Evolutionary conservation across 108 stramenopile species (phyloP).

Genomic region (Aurantiochytrium sp.): DNA sequence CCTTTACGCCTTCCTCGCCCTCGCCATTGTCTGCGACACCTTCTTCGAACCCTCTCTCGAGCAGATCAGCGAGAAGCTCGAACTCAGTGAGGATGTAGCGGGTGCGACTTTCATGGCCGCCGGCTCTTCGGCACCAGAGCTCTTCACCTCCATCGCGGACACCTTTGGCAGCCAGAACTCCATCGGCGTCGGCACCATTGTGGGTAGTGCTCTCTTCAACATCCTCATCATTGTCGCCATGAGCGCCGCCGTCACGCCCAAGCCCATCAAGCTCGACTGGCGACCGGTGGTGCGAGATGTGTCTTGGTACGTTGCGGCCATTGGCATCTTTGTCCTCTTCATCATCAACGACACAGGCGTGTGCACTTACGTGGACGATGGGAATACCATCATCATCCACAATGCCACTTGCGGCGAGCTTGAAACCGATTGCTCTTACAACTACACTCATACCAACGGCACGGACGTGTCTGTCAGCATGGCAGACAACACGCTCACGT

Average conservation of each 20-base stretch:
- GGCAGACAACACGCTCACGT: background rate
- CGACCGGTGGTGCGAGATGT: background rate
- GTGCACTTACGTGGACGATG: background rate
- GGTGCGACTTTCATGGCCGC: conserved; percentile 51
- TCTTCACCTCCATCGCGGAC: conserved; percentile 43
- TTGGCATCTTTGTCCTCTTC: background rate
- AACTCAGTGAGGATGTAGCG: conserved; percentile 16
- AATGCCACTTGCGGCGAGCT: too few species aligned
- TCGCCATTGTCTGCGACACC: conserved; percentile 32
- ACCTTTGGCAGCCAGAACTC: conserved; percentile 27
- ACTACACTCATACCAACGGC: background rate
- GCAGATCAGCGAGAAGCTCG: background rate
- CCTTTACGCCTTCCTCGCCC: conserved; percentile 28
- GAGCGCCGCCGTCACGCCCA: conserved; percentile 30
- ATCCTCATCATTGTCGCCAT: conserved; percentile 56
- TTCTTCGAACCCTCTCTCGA: conserved; percentile 42
- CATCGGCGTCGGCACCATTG: conserved; percentile 56
- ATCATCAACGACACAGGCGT: background rate
- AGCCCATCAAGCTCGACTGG: background rate
- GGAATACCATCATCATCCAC: background rate
- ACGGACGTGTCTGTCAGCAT: conserved; percentile 28
- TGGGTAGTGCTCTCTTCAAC: conserved; percentile 60
- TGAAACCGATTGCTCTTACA: too few species aligned
- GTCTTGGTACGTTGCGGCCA: background rate
- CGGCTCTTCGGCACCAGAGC: conserved; percentile 41